Base-by-base conservation (phyloP, 805 yeast genomes). In the Wickerhamomyces kurtzmanii region DNA sequence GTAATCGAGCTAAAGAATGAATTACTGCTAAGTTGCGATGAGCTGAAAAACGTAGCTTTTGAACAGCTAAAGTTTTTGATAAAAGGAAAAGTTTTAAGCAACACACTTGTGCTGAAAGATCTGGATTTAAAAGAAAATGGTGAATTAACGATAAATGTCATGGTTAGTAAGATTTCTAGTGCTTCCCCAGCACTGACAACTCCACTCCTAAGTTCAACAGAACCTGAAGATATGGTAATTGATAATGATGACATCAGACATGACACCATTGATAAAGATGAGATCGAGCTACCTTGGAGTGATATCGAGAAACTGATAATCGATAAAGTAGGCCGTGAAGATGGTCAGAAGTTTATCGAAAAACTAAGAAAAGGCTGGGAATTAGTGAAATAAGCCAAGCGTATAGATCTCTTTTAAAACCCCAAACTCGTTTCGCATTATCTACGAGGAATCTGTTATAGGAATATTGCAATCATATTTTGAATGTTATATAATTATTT, bases 71-170 rank as follows among this genome's bases (percentile, higher is more conserved):
- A 71, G 42, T 49, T 76, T 12, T 51, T 76, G 40, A 41, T 72
- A 24, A 76, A 73, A 45, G 79, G 82, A 4, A 75, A 73, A 47
- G 82, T 75, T 7, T 51, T 73, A 13, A 68, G 65, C 21, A 82
- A 76, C 43, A 51, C 70, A 5, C 45, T 65, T 5, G 33, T 57
- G 4, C 31, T 75, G 13, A 45, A 45, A 6, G 54, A 53, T 16
- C 32, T 44, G 8, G 43, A 34, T 5, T 45, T 43, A 12, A 40
- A 46, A 26, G 40, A 33, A 25, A 8, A 5, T 8, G 49, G 46
- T 21, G 46, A 49, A 29, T 44, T 65, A 5, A 42, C 55, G 4
- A 51, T 70, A 28, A 67, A 59, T 29, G 68, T 66, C 4, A 61
- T 70, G 67, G 47, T 65, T 4, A 43, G 58, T 12, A 51, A 46